Evolutionary conservation across 148 eudicot genomes (phyloP).

Genomic region (Chenopodium album): DNA sequence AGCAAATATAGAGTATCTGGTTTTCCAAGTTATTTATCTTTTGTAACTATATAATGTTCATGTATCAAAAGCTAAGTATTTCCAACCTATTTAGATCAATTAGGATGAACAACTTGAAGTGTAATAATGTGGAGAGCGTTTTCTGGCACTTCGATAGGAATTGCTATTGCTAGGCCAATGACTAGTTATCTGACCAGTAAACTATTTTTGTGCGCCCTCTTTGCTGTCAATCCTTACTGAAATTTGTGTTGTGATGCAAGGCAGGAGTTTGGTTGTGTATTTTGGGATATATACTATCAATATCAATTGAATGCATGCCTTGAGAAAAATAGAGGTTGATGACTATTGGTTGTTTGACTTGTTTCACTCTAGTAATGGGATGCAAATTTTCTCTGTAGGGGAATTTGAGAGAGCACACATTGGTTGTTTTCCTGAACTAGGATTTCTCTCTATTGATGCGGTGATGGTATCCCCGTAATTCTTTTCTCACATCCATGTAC

Average conservation of each 20-base stretch:
- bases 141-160: neutral
- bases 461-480: constrained; percentile 39
- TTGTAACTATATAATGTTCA: neutral
- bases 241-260: too few relatives aligned
- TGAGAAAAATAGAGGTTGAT: neutral
- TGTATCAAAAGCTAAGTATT: neutral
- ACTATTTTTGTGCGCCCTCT: neutral
- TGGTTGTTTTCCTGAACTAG: constrained; percentile 55
- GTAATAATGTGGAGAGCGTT: neutral
- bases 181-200: neutral
- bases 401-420: constrained; percentile 55
- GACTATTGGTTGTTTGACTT: neutral
- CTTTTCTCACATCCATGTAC: neutral
- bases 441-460: constrained; percentile 41
- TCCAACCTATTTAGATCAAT: neutral
- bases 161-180: neutral
- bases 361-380: constrained; percentile 12
- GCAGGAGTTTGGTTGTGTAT: neutral
- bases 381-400: constrained; percentile 39
- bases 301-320: neutral
- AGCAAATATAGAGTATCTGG: neutral
- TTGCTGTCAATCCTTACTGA: neutral
- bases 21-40: neutral
- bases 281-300: neutral
- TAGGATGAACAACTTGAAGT: neutral